Evolutionary conservation across 129 eudicot genomes (phyloP), one percentile per base, ranked within the genome.

Genomic region (Calendula officinalis): DNA sequence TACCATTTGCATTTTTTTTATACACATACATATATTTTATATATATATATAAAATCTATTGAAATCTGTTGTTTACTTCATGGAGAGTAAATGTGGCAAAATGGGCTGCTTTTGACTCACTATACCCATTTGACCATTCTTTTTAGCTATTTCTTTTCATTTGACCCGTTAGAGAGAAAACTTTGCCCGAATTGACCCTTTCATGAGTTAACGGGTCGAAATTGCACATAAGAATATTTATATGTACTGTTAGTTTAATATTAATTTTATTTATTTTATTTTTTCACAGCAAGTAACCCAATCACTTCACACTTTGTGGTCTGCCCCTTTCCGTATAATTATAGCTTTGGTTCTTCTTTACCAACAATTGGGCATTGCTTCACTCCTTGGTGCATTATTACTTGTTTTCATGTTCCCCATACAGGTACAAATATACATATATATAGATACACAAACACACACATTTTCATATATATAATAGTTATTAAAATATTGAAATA

Each of bases 281-380:
- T 62, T 70, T 79, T 6, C 60, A 51, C 89, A 92, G 98, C 98
- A 88, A 92, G 75, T 85, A 72, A 72, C 85, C 73, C 96, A 85
- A 66, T 79, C 82, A 44, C 91, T 92, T 69, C 98, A 92, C 71
- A 81, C 81, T 54, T 57, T 92, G 73, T 92, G 98, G 98, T 92
- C 98, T 34, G 87, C 85, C 66, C 98, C 98, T 27, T 88, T 92
- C 67, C 96, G 98, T 48, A 92, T 92, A 52, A 56, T 66, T 70
- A 47, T 92, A 50, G 83, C 98, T 59, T 68, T 92, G 96, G 81
- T 88, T 75, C 91, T 88, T 73, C 96, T 92, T 11, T 92, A 81
- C 82, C 88, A 77, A 77, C 89, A 88, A 67, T 51, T 92, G 41
- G 98, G 98, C 34, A 80, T 85, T 51, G 96, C 98, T 51, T 88